Conservation (phyloP, 2,329 filamentous ascomycete species). For the Stromatinia cepivora region DNA sequence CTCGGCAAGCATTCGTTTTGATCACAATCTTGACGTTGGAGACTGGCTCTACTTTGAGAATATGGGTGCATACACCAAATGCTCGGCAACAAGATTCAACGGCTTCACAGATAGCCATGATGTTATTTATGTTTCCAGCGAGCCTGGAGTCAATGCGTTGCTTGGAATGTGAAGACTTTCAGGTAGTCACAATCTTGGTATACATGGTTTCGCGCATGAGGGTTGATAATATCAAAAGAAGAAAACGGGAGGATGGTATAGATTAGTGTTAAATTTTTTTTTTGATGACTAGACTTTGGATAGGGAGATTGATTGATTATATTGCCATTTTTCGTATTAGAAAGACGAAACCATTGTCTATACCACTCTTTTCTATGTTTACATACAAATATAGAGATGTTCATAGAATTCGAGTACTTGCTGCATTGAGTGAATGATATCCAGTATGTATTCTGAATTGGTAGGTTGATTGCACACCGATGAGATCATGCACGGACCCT, state of each 20-base stretch:
- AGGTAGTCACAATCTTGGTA: not conserved
- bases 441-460: not conserved
- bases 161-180: slow-evolving; percentile 45
- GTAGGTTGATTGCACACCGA: not conserved
- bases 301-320: not conserved
- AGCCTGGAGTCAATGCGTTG: slow-evolving; percentile 79
- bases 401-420: not conserved
- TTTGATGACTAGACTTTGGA: slow-evolving; percentile 11
- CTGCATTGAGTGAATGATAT: not conserved
- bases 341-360: not conserved
- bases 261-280: not conserved
- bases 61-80: slow-evolving; percentile 99
- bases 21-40: slow-evolving; percentile 79
- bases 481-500: slow-evolving; percentile 1
- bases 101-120: slow-evolving; percentile 92
- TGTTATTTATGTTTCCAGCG: slow-evolving; percentile 91
- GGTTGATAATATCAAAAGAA: not conserved
- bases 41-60: slow-evolving; percentile 99
- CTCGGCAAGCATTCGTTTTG: slow-evolving; percentile 74
- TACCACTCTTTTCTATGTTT: not conserved
- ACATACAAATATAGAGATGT: slow-evolving; percentile 2
- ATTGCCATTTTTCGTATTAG: not conserved
- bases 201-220: not conserved
- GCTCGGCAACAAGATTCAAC: slow-evolving; percentile 96
- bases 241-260: not conserved